Evolutionary conservation across 2,329 filamentous ascomycete species (phyloP).

Genomic region (Reticulascus tulasneorum): DNA sequence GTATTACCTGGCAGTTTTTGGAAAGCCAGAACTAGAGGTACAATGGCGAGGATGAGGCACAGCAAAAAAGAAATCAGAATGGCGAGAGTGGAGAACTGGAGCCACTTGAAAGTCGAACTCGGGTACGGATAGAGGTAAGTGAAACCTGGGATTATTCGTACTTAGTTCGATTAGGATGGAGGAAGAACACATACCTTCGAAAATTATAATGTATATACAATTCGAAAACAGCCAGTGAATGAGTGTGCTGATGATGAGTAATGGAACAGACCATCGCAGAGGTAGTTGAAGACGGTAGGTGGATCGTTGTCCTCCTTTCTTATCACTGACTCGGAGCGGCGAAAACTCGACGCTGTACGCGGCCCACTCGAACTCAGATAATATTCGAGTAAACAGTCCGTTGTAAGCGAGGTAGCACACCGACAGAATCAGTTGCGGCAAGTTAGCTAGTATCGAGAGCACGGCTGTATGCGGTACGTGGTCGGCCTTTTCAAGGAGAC

Average conservation of each 20-base stretch:
- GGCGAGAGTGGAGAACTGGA: no score
- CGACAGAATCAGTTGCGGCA: not conserved
- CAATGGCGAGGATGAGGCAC: no score
- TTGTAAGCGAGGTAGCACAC: slow-evolving; percentile 1
- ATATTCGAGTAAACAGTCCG: not conserved
- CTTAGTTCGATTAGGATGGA: no score
- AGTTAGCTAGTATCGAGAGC: not conserved
- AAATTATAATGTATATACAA: not conserved
- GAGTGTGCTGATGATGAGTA: not conserved
- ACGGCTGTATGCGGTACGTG: not conserved
- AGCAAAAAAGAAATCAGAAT: no score
- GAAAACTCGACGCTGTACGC: not conserved
- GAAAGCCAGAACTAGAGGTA: no score
- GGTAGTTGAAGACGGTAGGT: not conserved
- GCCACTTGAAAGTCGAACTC: no score
- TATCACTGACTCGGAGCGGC: not conserved
- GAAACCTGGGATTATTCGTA: no score
- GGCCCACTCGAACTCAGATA: not conserved
- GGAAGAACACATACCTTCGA: no score
- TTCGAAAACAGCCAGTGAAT: not conserved
- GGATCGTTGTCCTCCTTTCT: not conserved
- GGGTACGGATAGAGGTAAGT: no score
- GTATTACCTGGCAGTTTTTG: no score
- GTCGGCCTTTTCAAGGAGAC: not conserved
- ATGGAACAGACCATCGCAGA: not conserved